Base-by-base conservation (phyloP, 495 filamentous ascomycete genomes). In the Aspergillus diversus region DNA sequence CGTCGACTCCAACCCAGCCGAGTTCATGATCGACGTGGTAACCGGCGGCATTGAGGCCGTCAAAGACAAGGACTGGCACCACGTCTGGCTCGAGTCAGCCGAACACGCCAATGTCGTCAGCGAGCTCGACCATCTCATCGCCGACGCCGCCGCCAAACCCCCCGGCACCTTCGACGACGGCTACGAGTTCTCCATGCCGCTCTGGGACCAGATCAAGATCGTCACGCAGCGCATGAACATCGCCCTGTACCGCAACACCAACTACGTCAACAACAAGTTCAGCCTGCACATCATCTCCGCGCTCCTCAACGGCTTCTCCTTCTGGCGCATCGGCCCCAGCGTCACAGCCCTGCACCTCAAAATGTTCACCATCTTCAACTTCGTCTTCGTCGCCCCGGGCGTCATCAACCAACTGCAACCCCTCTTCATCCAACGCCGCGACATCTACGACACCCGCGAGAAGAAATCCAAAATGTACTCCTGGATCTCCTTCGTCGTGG, bases 21-120 rank as follows among this genome's bases (percentile, higher is more conserved):
- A 97, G 71, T 92, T 89, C 85, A 96, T 97, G 90, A 81, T 97
- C 39, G 92, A 96, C 68, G 89, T 91, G 55, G 93, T 92, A 46
- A 72, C 75, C 13, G 75, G 73, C 42, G 70, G 47, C 13, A 59
- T 67, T 3, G 56, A 69, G 5, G 62, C 68, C 0, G 69, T 67
- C 32, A 68, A 72, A 43, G 73, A 69, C 15, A 68, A 79, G 12
- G 80, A 89, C 67, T 90, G 88, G 88, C 80, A 84, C 65, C 76
- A 86, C 39, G 80, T 88, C 62, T 91, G 88, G 88, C 73, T 79
- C 12, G 81, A 84, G 33, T 88, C 86, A 2, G 69, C 82, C 1
- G 80, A 88, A 51, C 71, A 77, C 37, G 66, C 69, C 21, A 63
- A 67, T 5, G 70, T 83, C 5, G 60, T 74, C 15, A 64, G 80